Base-by-base conservation (phyloP, 2,329 filamentous ascomycete species). In the Akanthomyces uredinophilus region DNA sequence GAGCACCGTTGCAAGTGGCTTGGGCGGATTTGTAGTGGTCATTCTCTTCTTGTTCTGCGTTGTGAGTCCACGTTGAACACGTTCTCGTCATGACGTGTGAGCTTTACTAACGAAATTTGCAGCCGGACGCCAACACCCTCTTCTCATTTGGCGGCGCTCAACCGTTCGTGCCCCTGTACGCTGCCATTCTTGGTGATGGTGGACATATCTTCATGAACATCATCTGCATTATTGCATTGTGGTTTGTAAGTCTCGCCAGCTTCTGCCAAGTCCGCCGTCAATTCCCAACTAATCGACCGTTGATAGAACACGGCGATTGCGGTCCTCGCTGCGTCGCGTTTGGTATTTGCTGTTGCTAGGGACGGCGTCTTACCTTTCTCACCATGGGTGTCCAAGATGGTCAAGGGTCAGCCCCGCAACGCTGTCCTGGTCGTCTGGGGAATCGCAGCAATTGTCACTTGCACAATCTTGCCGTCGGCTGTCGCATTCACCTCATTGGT, bases 191-290 rank as follows among this genome's bases (percentile, higher is more conserved):
- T 18, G 83, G 83, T 2, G 71, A 79, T 53, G 78, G 82, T 5
- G 83, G 81, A 0, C 84, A 86, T 66, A 76, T 86, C n/a, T 76
- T 85, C 63, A 86, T 86, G 83, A 84, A 83, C 65, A 70, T 86
- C n/a, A 72, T 86, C 52, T 85, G 81, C 73, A 74, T 84, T 37
- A 64, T 77, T 10, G 76, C 78, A 0, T 67, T 81, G 2, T 80
- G 78, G 78, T 80, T 84, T 74, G 79, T 81, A 74, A 66, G 78
- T 75, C 5, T 27, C 1, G 27, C 14, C 16, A 5, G 32, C 14
- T 39, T 46, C 43, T 4, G 4, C 2, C 1, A 5, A 1, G 8
- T 16, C 7, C 16, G 20, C 35, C 41, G 4, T 11, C 16, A 13
- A 39, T n/a, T 24, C n/a, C 5, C 4, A 10, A 8, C 27, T 32